Conservation (phyloP, 2,329 filamentous ascomycete genomes). For the Neospermospora avenae region DNA sequence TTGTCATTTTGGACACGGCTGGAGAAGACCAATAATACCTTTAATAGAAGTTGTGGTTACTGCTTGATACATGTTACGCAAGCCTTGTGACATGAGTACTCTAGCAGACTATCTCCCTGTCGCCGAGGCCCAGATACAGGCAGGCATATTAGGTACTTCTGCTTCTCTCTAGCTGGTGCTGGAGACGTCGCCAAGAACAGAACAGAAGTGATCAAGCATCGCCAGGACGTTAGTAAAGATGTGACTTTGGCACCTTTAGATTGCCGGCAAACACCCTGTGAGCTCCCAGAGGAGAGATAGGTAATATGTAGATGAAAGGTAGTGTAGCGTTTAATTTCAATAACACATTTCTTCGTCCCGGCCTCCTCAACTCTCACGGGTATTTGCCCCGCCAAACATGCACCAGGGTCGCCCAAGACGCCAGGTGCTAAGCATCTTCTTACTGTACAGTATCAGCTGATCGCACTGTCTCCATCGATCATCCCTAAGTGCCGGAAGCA, state of each 20-base stretch:
- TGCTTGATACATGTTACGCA: not conserved
- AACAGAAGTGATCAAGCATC: too few relatives aligned
- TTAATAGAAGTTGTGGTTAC: not conserved
- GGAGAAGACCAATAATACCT: not conserved
- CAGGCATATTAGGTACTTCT: too few relatives aligned
- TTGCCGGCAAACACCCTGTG: too few relatives aligned
- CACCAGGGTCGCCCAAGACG: not conserved
- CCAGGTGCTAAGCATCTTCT: not conserved
- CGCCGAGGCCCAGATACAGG: too few relatives aligned
- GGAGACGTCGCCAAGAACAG: not conserved
- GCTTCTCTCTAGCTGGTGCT: not conserved
- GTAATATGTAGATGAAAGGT: too few relatives aligned
- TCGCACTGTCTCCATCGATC: not conserved
- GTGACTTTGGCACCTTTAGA: too few relatives aligned
- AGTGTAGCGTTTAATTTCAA: too few relatives aligned
- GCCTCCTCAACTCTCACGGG: not conserved
- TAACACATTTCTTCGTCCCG: not conserved
- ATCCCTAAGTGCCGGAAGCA: constrained; percentile 12
- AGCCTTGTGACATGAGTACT: too few relatives aligned
- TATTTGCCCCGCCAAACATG: not conserved
- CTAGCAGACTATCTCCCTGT: too few relatives aligned
- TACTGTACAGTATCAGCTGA: not conserved
- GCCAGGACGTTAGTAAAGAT: not conserved
- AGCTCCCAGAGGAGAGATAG: too few relatives aligned
- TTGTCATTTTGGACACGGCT: not conserved